phyloP scores from a whole-genome alignment of 306 rosid genomes.

The Coriaria nepalensis region DNA sequence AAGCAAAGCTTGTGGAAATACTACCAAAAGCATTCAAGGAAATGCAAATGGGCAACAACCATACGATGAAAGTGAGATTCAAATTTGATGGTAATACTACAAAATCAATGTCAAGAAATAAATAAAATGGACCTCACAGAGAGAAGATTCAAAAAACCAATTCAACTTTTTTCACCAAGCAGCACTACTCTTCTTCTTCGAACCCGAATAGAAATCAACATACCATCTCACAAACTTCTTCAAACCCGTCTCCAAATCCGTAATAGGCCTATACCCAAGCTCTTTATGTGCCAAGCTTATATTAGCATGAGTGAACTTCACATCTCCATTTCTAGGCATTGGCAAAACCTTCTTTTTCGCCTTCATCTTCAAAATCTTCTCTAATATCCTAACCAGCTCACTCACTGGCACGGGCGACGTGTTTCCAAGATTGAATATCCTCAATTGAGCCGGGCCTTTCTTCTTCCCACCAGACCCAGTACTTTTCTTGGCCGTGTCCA shows the following conservation, averaged over 20 bases:
- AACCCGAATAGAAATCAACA: constrained; percentile 33
- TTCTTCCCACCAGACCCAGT: constrained; percentile 88
- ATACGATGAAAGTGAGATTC: too few species aligned
- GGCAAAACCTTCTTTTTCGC: constrained; percentile 54
- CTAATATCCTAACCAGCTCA: constrained; percentile 59
- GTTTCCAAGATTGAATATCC: constrained; percentile 67
- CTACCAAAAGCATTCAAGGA: too few species aligned
- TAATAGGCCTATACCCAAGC: constrained; percentile 56
- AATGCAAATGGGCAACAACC: too few species aligned
- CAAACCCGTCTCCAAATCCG: constrained; percentile 64
- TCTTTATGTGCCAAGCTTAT: constrained; percentile 55
- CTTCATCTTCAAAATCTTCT: constrained; percentile 66
- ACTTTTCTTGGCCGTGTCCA: constrained; percentile 76
- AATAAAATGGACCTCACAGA: too few species aligned
- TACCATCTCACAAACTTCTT: constrained; percentile 80
- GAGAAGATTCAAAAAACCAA: too few species aligned
- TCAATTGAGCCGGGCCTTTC: constrained; percentile 58
- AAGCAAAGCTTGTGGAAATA: too few species aligned
- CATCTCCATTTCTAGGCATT: constrained; percentile 84
- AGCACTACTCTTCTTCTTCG: constrained; percentile 27
- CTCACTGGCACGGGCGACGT: constrained; percentile 74
- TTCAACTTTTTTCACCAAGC: constrained; percentile 32
- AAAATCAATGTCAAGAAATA: too few species aligned
- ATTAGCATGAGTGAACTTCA: constrained; percentile 72
- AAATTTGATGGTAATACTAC: too few species aligned